phyloP scores from a whole-genome alignment of 805 yeast genomes.

The Tetrapisispora pingtungensis region DNA sequence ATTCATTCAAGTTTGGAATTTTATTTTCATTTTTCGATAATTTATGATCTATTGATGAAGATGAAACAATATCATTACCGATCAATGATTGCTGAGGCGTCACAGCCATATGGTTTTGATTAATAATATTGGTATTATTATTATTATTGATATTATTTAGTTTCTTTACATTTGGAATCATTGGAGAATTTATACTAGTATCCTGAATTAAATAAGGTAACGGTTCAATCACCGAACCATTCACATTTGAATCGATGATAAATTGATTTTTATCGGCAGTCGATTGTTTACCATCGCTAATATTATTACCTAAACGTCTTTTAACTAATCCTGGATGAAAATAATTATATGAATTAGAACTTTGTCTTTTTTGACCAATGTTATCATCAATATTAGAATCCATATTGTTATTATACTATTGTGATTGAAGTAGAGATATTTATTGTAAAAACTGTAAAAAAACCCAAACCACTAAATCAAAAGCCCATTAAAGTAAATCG shows the following conservation, averaged over 20 bases:
- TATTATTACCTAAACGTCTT: slow-evolving; percentile 18
- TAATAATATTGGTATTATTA: too few relatives aligned
- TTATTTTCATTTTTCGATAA: not conserved
- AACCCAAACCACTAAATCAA: too few relatives aligned
- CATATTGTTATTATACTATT: not conserved
- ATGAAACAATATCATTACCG: not conserved
- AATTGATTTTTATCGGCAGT: not conserved
- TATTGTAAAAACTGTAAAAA: too few relatives aligned
- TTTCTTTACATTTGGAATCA: not conserved
- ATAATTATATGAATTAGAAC: slow-evolving; percentile 15
- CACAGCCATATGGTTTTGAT: not conserved
- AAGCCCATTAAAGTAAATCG: too few relatives aligned
- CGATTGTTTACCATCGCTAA: slow-evolving; percentile 1
- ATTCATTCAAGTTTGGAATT: not conserved
- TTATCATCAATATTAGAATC: not conserved
- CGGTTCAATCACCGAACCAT: not conserved
- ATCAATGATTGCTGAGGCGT: slow-evolving; percentile 2
- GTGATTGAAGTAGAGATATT: too few relatives aligned
- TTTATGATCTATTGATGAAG: not conserved
- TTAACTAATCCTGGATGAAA: slow-evolving; percentile 9
- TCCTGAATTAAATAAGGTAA: not conserved
- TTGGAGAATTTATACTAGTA: slow-evolving; percentile 1
- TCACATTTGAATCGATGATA: not conserved
- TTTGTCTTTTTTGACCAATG: slow-evolving; percentile 20
- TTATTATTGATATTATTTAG: not conserved